phyloP scores from a whole-genome alignment of 1,284 basidiomycete genomes.

The Serendipita sp. region DNA sequence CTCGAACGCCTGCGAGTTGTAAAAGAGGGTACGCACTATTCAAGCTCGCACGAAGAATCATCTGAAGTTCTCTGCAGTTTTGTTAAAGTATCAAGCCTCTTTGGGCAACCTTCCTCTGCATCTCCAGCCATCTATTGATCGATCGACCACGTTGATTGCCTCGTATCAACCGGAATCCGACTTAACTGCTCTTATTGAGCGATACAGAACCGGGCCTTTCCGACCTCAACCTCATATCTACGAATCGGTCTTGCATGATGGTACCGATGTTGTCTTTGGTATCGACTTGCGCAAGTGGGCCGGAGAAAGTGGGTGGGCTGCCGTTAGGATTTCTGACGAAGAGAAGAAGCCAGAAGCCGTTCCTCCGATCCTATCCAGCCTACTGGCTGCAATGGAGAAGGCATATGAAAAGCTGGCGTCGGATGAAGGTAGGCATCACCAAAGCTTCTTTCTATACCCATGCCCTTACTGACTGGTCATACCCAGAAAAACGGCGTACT shows the following conservation, averaged over 20 bases:
- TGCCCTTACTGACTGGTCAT: conserved; percentile 2
- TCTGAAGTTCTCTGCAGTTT: conserved; percentile 30
- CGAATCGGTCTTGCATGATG: conserved; percentile 66
- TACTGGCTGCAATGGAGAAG: conserved; percentile 50
- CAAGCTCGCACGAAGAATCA: background rate
- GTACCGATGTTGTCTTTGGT: conserved; percentile 75
- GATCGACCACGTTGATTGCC: conserved; percentile 59
- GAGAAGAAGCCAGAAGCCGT: conserved; percentile 34
- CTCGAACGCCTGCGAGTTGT: conserved; percentile 65
- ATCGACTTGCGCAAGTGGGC: conserved; percentile 80
- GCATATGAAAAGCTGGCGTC: conserved; percentile 49
- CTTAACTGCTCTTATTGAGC: conserved; percentile 68
- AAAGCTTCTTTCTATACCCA: background rate
- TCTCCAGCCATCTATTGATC: conserved; percentile 48
- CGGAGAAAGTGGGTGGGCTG: conserved; percentile 49
- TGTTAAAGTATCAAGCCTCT: conserved; percentile 72
- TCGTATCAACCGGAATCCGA: conserved; percentile 79
- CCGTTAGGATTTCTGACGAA: conserved; percentile 36
- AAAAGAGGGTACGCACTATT: conserved; percentile 46
- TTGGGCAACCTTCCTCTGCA: conserved; percentile 54
- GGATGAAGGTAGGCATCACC: conserved; percentile 40
- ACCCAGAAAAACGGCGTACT: conserved; percentile 65
- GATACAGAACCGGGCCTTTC: conserved; percentile 82
- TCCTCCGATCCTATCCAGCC: conserved; percentile 60
- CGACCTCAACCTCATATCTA: conserved; percentile 70